A percentile compares a stretch with the other conserved stretches of the same genome.
These are phyloP conservation scores for Tetrapisispora taiwanensis DNA, from an alignment of 805 yeast species.

Conservation along the genomic window DNA sequence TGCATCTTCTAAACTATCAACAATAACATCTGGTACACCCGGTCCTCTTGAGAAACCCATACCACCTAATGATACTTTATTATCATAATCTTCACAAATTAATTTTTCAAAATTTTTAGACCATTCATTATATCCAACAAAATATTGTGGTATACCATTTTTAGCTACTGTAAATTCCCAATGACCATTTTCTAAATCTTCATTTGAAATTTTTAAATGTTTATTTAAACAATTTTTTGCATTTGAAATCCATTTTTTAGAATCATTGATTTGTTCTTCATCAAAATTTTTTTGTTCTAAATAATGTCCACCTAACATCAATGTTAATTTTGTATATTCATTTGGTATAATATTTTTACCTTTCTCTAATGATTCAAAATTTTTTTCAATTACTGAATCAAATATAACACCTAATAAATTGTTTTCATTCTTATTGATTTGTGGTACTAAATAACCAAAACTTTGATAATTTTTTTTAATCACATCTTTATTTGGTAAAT, in stretches of 20 bases:
- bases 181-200: constrained; percentile 20
- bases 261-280: constrained; percentile 3
- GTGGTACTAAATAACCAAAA: constrained; percentile 84
- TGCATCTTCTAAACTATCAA: constrained; percentile 54
- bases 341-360: constrained; percentile 6
- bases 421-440: constrained; percentile 36
- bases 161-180: constrained; percentile 36
- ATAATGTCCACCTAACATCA: constrained; percentile 83
- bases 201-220: constrained; percentile 31
- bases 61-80: constrained; percentile 56
- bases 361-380: constrained; percentile 28
- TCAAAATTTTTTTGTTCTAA: constrained; percentile 7
- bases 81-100: constrained; percentile 30
- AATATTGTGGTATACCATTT: constrained; percentile 70
- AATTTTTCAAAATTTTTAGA: constrained; percentile 29
- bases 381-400: constrained; percentile 74
- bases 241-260: constrained; percentile 12
- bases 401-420: constrained; percentile 76
- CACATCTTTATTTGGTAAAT: constrained; percentile 36
- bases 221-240: constrained; percentile 33
- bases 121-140: constrained; percentile 52
- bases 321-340: constrained; percentile 61
- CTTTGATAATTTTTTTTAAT: constrained; percentile 43
- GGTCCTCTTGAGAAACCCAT: constrained; percentile 71
- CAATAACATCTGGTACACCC: constrained; percentile 83